Evolutionary conservation across 1,139 yeast genomes (phyloP).

Genomic region (Geotrichum aggregatum): DNA sequence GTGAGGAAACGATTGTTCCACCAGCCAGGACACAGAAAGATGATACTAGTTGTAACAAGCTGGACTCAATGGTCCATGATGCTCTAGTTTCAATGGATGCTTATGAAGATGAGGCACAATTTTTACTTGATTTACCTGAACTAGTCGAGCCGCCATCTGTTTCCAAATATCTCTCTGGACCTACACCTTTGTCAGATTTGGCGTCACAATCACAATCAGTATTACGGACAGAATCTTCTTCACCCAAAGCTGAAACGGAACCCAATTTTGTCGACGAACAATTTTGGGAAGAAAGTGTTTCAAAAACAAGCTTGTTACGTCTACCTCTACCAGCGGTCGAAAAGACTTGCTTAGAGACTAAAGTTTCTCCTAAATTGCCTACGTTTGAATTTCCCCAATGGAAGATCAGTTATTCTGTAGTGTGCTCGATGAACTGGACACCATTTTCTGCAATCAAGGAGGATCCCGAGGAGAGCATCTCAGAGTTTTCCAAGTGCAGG

Average conservation of each 20-base stretch:
- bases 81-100: neutral
- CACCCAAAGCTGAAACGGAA: neutral
- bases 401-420: slow-evolving; percentile 14
- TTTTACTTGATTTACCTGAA: slow-evolving; percentile 4
- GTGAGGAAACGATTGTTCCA: slow-evolving; percentile 2
- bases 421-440: slow-evolving; percentile 19
- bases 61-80: slow-evolving; percentile 3
- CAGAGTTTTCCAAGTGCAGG: neutral
- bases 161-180: neutral
- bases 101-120: neutral
- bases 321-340: slow-evolving; percentile 16
- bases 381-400: slow-evolving; percentile 13
- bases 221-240: neutral
- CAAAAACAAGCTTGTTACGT: slow-evolving; percentile 4
- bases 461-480: neutral
- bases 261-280: slow-evolving; percentile 4
- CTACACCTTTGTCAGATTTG: neutral
- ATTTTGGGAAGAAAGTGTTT: slow-evolving; percentile 10
- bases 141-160: slow-evolving; percentile 1
- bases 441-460: slow-evolving; percentile 11
- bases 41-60: neutral
- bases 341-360: neutral
- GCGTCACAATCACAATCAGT: neutral
- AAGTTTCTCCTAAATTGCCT: slow-evolving; percentile 5
- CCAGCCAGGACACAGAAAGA: neutral